These are phyloP conservation scores for Quercus aquifolioides DNA, from an alignment of 306 rosid species.

Conservation along the genomic window DNA sequence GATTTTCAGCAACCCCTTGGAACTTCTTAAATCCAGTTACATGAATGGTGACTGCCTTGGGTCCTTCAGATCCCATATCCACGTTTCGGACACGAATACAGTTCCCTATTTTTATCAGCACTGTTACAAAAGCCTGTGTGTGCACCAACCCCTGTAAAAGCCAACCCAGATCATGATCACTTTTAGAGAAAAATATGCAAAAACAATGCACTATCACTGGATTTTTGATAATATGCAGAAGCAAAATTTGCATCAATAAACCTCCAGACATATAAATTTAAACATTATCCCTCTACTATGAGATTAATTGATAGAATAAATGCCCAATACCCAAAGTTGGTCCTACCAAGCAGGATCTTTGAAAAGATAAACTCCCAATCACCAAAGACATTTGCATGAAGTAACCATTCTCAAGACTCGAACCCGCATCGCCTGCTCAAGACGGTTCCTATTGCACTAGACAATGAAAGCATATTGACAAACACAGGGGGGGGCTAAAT, in stretches of 20 bases:
- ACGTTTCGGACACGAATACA: conserved; percentile 43
- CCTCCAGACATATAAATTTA: neutral
- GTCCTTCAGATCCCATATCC: conserved; percentile 89
- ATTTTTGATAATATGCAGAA: neutral
- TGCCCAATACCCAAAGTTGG: neutral
- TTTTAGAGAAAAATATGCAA: neutral
- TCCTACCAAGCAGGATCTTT: neutral
- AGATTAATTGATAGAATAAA: neutral
- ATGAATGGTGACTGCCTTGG: conserved; percentile 58
- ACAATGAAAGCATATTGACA: neutral
- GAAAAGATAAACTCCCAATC: neutral
- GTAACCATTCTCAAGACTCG: neutral
- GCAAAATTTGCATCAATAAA: neutral
- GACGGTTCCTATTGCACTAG: neutral
- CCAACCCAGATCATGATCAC: neutral
- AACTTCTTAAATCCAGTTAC: conserved; percentile 87
- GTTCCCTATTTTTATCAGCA: conserved; percentile 53
- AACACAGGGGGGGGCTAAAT: neutral
- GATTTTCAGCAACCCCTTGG: conserved; percentile 75
- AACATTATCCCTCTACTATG: neutral
- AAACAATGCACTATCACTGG: neutral
- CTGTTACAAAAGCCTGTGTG: neutral
- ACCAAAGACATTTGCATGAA: neutral
- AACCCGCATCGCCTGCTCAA: neutral
- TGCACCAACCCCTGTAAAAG: conserved; percentile 18